Conservation (phyloP, 2,329 filamentous ascomycete species). For the Dichotomopilus funicola region DNA sequence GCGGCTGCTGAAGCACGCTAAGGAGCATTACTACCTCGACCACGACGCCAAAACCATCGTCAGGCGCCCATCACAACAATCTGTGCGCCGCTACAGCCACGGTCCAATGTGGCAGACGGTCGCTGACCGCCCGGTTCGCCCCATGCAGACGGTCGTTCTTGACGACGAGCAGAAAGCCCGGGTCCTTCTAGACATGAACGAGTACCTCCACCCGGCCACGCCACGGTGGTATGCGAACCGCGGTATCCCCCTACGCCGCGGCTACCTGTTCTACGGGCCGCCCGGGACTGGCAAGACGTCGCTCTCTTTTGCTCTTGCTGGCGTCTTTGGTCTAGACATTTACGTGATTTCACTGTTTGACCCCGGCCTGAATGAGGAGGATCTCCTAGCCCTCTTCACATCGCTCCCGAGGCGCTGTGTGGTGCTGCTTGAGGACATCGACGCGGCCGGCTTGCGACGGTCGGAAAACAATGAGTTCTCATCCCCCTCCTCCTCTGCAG, state of each 20-base stretch:
- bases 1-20: constrained; percentile 46
- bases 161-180: constrained; percentile 59
- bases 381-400: constrained; percentile 52
- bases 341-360: constrained; percentile 58
- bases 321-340: constrained; percentile 60
- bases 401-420: constrained; percentile 57
- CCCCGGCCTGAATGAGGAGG: constrained; percentile 54
- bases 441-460: constrained; percentile 54
- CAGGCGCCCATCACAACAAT: constrained; percentile 45
- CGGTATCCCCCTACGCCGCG: constrained; percentile 69
- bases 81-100: constrained; percentile 39
- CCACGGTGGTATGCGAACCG: constrained; percentile 67
- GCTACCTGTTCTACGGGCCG: constrained; percentile 71
- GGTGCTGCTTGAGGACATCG: constrained; percentile 63
- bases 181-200: constrained; percentile 66
- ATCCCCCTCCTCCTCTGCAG: not conserved
- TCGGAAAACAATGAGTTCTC: constrained; percentile 22
- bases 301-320: constrained; percentile 59
- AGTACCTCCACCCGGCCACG: constrained; percentile 66
- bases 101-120: constrained; percentile 49
- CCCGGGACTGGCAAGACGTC: constrained; percentile 69
- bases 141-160: constrained; percentile 70
- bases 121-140: constrained; percentile 58
- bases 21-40: constrained; percentile 44
- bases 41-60: constrained; percentile 53